Conservation (phyloP, 345 rosid species). For the Salix brachista region DNA sequence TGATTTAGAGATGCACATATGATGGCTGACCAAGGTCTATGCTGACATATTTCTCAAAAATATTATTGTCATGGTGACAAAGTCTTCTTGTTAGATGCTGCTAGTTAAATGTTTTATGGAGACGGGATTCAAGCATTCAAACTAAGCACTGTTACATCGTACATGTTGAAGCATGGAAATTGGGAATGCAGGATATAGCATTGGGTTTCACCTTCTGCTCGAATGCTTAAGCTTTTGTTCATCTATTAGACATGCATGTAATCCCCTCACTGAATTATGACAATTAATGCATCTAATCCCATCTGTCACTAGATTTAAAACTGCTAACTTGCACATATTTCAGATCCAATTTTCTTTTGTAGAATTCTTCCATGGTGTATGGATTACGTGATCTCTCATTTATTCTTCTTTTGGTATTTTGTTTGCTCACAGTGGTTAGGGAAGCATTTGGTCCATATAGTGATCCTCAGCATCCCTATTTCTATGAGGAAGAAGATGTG, state of each 20-base stretch:
- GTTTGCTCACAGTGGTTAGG: conserved; percentile 66
- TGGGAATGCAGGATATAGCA: no score
- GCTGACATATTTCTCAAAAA: background rate
- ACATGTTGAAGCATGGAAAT: no score
- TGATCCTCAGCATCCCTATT: conserved; percentile 90
- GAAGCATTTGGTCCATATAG: conserved; percentile 85
- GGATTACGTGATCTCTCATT: background rate
- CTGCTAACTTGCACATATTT: background rate
- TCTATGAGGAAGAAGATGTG: conserved; percentile 87
- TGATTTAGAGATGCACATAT: background rate
- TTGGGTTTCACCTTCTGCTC: no score
- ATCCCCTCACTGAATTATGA: no score
- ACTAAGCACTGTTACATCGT: no score
- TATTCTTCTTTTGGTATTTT: background rate
- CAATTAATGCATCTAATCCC: background rate
- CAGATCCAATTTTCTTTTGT: background rate
- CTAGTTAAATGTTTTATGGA: no score
- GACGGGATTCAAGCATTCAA: no score
- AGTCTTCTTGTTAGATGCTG: no score
- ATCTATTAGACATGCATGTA: no score
- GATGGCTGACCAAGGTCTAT: background rate
- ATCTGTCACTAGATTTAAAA: background rate
- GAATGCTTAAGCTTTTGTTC: no score
- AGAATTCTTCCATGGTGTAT: background rate
- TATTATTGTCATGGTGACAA: no score